phyloP scores from a whole-genome alignment of 2,329 filamentous ascomycete genomes.

The Didymella segeticola region DNA sequence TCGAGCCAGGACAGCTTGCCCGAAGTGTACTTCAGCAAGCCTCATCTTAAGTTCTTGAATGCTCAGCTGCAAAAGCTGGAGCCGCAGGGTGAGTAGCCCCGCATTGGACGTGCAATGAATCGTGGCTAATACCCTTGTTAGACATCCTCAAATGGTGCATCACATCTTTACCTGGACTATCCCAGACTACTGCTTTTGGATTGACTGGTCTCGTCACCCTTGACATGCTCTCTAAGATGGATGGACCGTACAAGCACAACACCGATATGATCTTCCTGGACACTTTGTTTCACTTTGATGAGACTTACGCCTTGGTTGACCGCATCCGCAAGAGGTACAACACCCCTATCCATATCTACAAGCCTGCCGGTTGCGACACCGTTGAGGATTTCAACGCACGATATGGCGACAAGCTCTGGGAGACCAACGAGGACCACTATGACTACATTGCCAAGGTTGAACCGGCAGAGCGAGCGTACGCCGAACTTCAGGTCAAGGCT shows the following conservation, averaged over 20 bases:
- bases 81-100: constrained; percentile 67
- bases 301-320: constrained; percentile 62
- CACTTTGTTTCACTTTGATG: constrained; percentile 60
- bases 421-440: constrained; percentile 85
- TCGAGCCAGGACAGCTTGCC: constrained; percentile 71
- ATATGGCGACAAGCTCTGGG: constrained; percentile 85
- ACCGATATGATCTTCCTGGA: constrained; percentile 63
- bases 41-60: constrained; percentile 91
- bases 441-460: constrained; percentile 98
- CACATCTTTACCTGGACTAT: constrained; percentile 86
- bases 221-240: constrained; percentile 76
- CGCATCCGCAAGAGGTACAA: constrained; percentile 77
- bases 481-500: constrained; percentile 84
- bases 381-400: constrained; percentile 78
- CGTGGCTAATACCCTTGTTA: constrained; percentile 42
- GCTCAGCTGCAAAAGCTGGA: constrained; percentile 84
- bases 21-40: constrained; percentile 82
- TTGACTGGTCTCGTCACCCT: constrained; percentile 60
- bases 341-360: constrained; percentile 86
- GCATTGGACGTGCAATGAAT: neutral
- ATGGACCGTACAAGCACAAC: constrained; percentile 63
- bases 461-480: constrained; percentile 89
- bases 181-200: constrained; percentile 60
- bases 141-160: constrained; percentile 94
- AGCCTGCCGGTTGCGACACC: constrained; percentile 77